phyloP scores from a whole-genome alignment of 176 grass and related monocot genomes.

The Aegilops bicornis region DNA sequence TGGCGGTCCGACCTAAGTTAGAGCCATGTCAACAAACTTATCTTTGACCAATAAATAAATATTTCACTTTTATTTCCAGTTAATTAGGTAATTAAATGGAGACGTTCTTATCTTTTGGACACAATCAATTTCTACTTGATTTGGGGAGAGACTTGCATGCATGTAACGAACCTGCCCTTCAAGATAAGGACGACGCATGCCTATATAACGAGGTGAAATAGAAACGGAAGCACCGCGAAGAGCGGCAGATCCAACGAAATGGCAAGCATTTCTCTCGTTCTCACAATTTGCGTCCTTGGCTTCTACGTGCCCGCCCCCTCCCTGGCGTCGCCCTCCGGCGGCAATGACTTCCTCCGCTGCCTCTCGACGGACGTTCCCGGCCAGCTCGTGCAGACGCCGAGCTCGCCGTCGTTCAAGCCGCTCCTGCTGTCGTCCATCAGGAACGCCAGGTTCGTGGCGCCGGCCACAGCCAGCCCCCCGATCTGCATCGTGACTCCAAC shows the following conservation, averaged over 20 bases:
- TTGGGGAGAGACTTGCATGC: too few relatives aligned
- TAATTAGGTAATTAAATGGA: too few relatives aligned
- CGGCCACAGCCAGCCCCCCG: slow-evolving; percentile 39
- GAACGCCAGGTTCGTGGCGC: slow-evolving; percentile 39
- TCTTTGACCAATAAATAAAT: too few relatives aligned
- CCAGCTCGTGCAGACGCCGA: slow-evolving; percentile 17
- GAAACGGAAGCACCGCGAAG: not conserved
- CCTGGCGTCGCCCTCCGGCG: not conserved
- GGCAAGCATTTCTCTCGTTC: not conserved
- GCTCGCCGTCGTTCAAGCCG: not conserved
- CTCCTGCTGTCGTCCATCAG: slow-evolving; percentile 43
- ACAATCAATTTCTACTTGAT: too few relatives aligned
- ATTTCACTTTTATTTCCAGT: too few relatives aligned
- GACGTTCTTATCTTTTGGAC: too few relatives aligned
- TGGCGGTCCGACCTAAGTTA: too few relatives aligned
- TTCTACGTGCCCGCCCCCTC: not conserved
- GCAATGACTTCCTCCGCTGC: slow-evolving; percentile 21
- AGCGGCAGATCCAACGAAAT: not conserved
- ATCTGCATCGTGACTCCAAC: slow-evolving; percentile 49
- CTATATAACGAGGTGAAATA: too few relatives aligned
- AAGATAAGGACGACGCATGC: too few relatives aligned
- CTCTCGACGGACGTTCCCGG: not conserved
- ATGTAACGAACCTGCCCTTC: too few relatives aligned
- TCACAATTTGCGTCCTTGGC: not conserved
- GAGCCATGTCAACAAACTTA: too few relatives aligned